Evolutionary conservation across 805 yeast genomes (phyloP), one percentile per base, ranked within the genome.

Genomic region (Metschnikowia dekortorum): DNA sequence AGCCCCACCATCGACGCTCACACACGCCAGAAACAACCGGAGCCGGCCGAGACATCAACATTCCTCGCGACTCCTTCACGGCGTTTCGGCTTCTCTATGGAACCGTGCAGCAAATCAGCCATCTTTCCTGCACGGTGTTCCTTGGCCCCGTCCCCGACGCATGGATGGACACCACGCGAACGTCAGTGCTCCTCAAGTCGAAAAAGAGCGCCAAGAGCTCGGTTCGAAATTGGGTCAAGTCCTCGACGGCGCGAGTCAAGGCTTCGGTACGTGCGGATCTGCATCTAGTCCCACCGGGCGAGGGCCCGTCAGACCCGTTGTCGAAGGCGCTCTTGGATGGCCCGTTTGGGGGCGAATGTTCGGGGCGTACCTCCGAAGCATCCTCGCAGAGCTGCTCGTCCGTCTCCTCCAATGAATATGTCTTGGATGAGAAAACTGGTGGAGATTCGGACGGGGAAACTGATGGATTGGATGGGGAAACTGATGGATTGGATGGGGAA

Each of bases 141-240:
- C 55, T 87, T 5, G 92, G 92, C 0, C 70, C 75, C 0, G 62
- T 83, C 2, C 92, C 91, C 0, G 64, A 66, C 26, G 61, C 76
- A 10, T 86, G 89, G 89, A 28, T 48, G 31, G 44, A 35, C n/a
- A 22, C 42, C n/a, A 34, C 54, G 13, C 39, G 29, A 18, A 32
- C 32, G 33, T 47, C 22, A 13, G 38, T 40, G 8, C 6, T 48
- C 10, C 36, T 50, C 43, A 31, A 39, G 16, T 44, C 36, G 35
- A 36, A 43, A 26, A 30, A 10, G 10, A 18, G 32, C 10, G 41
- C 38, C 42, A 40, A 30, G 10, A 33, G 37, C 10, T 40, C 46
- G 4, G 37, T 50, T 10, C 36, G 50, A 44, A 31, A 22, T 9
- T 53, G 49, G 51, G 30, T 49, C n/a, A 6, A 48, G 34, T 31